phyloP scores from a whole-genome alignment of 306 rosid species.

The Cucurbita moschata region DNA sequence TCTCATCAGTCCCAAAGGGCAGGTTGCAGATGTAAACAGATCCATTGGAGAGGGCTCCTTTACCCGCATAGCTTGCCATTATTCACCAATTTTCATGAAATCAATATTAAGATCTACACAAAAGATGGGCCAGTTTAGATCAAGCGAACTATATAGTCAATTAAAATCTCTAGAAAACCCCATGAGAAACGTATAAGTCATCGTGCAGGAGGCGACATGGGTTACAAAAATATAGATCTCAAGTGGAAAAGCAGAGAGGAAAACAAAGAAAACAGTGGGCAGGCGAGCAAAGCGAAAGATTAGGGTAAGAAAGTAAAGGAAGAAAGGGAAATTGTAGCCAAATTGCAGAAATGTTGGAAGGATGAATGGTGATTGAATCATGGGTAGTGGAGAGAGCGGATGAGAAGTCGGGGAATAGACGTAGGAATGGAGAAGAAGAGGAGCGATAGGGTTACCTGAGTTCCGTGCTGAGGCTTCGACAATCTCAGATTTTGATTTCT shows the following conservation, averaged over 20 bases:
- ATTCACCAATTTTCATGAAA: conserved; percentile 51
- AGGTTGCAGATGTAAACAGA: conserved; percentile 85
- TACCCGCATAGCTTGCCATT: conserved; percentile 66
- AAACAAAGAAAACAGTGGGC: background rate
- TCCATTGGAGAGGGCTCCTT: conserved; percentile 62
- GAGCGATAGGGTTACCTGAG: conserved; percentile 5
- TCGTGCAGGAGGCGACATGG: background rate
- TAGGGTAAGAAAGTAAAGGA: background rate
- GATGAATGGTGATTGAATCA: background rate
- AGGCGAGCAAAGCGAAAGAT: background rate
- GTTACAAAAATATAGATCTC: background rate
- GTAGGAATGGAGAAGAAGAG: background rate
- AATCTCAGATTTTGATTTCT: no score
- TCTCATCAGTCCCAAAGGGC: conserved; percentile 80
- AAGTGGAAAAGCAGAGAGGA: background rate
- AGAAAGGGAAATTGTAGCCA: background rate
- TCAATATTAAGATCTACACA: conserved; percentile 21
- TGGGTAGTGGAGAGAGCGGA: background rate
- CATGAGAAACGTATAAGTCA: background rate
- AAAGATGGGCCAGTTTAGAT: background rate
- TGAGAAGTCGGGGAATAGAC: background rate
- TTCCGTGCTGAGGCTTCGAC: no score
- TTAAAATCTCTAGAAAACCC: background rate
- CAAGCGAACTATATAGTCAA: background rate
- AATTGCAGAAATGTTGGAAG: background rate